A percentile compares a stretch with the other conserved stretches of the same genome.
phyloP scores from a whole-genome alignment of 306 rosid species.

The Oxytropis ochrocephala region DNA sequence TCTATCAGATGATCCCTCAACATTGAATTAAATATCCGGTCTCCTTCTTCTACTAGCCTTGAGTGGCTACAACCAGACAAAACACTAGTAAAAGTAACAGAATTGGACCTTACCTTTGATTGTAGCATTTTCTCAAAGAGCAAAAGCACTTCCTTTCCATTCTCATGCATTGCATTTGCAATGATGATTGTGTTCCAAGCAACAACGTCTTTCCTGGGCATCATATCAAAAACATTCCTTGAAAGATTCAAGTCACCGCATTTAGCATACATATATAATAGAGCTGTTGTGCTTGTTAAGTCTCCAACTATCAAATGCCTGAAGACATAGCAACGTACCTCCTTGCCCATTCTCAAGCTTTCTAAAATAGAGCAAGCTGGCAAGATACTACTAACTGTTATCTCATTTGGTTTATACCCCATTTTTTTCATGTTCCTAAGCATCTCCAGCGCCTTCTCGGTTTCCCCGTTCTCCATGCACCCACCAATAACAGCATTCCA shows the following conservation, averaged over 20 bases:
- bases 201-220: too few relatives aligned
- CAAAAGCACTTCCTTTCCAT: too few relatives aligned
- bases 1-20: too few relatives aligned
- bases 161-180: too few relatives aligned
- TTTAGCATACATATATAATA: too few relatives aligned
- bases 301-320: too few relatives aligned
- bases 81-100: slow-evolving; percentile 46
- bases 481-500: slow-evolving; percentile 59
- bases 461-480: slow-evolving; percentile 40
- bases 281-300: too few relatives aligned
- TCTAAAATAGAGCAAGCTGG: slow-evolving; percentile 49
- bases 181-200: too few relatives aligned
- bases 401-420: slow-evolving; percentile 47
- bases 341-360: slow-evolving; percentile 48
- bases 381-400: slow-evolving; percentile 39
- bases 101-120: slow-evolving; percentile 37
- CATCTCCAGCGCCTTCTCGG: slow-evolving; percentile 34
- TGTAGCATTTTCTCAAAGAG: slow-evolving; percentile 35
- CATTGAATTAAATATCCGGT: too few relatives aligned
- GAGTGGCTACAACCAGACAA: slow-evolving; percentile 61
- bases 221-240: too few relatives aligned
- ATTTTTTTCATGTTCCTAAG: slow-evolving; percentile 45
- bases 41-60: slow-evolving; percentile 40
- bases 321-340: too few relatives aligned
- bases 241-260: too few relatives aligned